Conservation (phyloP, 495 filamentous ascomycete genomes). For the Penicillium crystallinum region DNA sequence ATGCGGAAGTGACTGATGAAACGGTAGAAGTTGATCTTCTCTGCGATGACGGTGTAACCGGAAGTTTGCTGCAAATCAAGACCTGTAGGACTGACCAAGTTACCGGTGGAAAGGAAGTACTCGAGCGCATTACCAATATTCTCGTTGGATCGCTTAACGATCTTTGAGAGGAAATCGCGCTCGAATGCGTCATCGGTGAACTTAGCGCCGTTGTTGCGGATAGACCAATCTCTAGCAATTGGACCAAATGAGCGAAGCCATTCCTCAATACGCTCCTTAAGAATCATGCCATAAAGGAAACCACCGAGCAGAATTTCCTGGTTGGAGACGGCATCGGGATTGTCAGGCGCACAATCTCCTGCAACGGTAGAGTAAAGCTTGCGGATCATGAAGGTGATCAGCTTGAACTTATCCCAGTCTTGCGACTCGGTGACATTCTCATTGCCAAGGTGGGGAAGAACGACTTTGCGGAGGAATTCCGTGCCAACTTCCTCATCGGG, state of each 20-base stretch:
- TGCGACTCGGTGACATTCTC: conserved; percentile 73
- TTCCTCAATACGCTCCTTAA: conserved; percentile 92
- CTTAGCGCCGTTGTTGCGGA: conserved; percentile 52
- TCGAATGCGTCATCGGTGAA: conserved; percentile 69
- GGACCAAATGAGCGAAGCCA: conserved; percentile 64
- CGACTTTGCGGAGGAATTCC: conserved; percentile 83
- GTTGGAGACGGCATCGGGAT: conserved; percentile 91
- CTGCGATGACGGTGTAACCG: conserved; percentile 92
- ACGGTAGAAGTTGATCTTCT: conserved; percentile 98
- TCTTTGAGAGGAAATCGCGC: conserved; percentile 70
- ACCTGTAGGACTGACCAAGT: conserved; percentile 82
- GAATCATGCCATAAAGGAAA: conserved; percentile 87
- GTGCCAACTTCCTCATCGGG: conserved; percentile 81
- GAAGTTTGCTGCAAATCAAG: conserved; percentile 91
- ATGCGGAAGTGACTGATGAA: conserved; percentile 99
- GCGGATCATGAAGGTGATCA: conserved; percentile 92
- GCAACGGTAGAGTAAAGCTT: conserved; percentile 91
- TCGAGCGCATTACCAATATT: conserved; percentile 81
- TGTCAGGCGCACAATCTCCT: conserved; percentile 87
- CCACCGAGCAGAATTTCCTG: conserved; percentile 91
- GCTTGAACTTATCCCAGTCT: conserved; percentile 85
- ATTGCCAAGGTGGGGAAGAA: conserved; percentile 83
- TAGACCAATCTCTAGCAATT: conserved; percentile 62
- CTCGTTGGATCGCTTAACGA: conserved; percentile 77
- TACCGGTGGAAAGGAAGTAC: conserved; percentile 95